Evolutionary conservation across 2,329 filamentous ascomycete species (phyloP), one percentile per base, ranked within the genome.

Genomic region (Fusarium sambucinum): DNA sequence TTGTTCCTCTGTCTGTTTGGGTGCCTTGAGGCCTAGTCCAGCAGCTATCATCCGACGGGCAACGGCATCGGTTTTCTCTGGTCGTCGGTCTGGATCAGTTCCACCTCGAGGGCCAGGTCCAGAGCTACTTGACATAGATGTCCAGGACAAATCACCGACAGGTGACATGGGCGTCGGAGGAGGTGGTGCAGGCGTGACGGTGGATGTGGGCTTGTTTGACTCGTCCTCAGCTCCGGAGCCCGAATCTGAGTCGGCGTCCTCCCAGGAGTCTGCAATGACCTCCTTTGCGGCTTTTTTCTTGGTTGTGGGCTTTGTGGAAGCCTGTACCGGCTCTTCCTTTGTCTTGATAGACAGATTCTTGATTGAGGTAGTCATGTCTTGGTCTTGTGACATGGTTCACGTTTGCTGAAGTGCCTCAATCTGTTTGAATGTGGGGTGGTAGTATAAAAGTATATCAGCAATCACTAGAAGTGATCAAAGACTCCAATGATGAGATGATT

Each of bases 11-110:
- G 93, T 97, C 78, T 90, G 87, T 81, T 88, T 91, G 32, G 93
- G 93, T 33, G 90, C 89, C 74, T 90, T 89, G 55, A 97, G 87
- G 1, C 96, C 96, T 69, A 98, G 81, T 1, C 92, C 94, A 5
- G 92, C 92, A 1, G 93, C 94, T 77, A 99, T 98, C 87, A 99
- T 86, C 61, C 96, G 85, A 65, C 92, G 88, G 7, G 96, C 96
- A 38, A 97, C 93, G 1, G 94, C 93, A 64, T 96, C 96, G 66
- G 94, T 96, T 84, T 97, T 99, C 80, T 97, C 94, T 0, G 94
- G 95, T 38, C 92, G 82, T 57, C 72, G 70, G 5, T 62, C 46
- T 12, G 68, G 32, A 7, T 72, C 69, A 30, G 52, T 57, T n/a
- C 45, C 48, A n/a, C 40, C 42, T 17, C 38, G 33, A 33, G 38